Evolutionary conservation across 2,329 filamentous ascomycete genomes (phyloP).

Genomic region (Paramyrothecium roridum): DNA sequence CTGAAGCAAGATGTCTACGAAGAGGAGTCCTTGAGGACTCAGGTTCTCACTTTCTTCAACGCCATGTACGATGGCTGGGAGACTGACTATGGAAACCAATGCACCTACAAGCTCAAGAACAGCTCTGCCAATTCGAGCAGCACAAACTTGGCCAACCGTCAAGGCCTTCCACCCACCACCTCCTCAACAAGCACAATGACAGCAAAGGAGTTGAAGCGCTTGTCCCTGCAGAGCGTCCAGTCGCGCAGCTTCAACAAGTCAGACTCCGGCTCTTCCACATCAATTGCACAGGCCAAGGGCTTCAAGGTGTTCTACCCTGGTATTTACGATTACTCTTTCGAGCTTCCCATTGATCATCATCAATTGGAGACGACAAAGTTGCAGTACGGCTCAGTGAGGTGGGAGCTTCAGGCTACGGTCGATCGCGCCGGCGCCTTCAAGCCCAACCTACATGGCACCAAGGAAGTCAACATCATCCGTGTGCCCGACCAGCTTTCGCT

Average conservation of each 20-base stretch:
- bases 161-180: conserved; percentile 13
- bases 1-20: conserved; percentile 81
- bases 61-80: conserved; percentile 61
- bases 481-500: conserved; percentile 84
- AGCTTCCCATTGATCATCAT: conserved; percentile 84
- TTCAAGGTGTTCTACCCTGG: conserved; percentile 84
- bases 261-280: conserved; percentile 64
- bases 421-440: conserved; percentile 88
- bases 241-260: conserved; percentile 83
- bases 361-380: conserved; percentile 86
- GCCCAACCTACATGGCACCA: conserved; percentile 76
- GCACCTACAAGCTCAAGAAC: conserved; percentile 48
- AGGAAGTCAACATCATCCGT: conserved; percentile 80
- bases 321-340: conserved; percentile 68
- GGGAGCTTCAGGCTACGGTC: conserved; percentile 80
- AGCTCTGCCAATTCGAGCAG: conserved; percentile 30
- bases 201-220: conserved; percentile 56
- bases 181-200: conserved; percentile 20
- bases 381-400: conserved; percentile 81
- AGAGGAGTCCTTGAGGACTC: conserved; percentile 80
- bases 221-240: conserved; percentile 78
- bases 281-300: conserved; percentile 60
- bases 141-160: conserved; percentile 17
- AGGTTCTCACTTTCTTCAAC: conserved; percentile 92
- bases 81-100: conserved; percentile 61